Evolutionary conservation across 2,329 filamentous ascomycete species (phyloP), one percentile per base, ranked within the genome.

Genomic region (Fusarium stilboides): DNA sequence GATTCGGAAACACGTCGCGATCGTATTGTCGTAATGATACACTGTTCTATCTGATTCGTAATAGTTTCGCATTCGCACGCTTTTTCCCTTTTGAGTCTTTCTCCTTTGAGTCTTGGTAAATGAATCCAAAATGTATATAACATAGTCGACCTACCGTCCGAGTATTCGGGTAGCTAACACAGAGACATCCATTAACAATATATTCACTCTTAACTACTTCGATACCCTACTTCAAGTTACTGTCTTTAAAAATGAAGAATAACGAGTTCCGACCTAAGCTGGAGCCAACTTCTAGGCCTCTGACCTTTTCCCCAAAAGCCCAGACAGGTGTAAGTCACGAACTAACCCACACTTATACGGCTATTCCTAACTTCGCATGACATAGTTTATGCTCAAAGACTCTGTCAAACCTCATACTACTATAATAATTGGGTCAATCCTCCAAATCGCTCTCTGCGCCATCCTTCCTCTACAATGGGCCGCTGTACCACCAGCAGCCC

Each of bases 381-480:
- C 36, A n/a, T 34, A 71, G 68, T 71, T 69, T 28, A 36, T 71
- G 39, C 15, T 77, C 44, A 82, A 81, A 65, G 76, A 81, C 46
- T 55, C 73, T 10, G 74, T 83, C 55, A 76, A 74, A 4, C 69
- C 79, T 13, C 75, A 74, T 9, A 78, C 76, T 5, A 70, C 78
- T 9, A 43, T 81, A 13, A 60, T 78, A 17, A 47, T 78, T 17
- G 80, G 80, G 13, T 81, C 80, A 17, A 22, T 78, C 8, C 19
- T 74, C 6, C 82, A 84, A 62, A 68, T 77, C 20, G 17, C 68
- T 44, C 57, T 83, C 28, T 78, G 75, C 19, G 58, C 74, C 19
- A 8, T 76, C 14, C 70, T 84, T 2, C 80, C 80, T 4, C 17
- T 68, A 5, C 76, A 75, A 36, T 81, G 76, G 72, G 78, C 78